Evolutionary conservation across 164 flowering plant species (phyloP), one percentile per base, ranked within the genome.

Genomic region (Malania oleifera): DNA sequence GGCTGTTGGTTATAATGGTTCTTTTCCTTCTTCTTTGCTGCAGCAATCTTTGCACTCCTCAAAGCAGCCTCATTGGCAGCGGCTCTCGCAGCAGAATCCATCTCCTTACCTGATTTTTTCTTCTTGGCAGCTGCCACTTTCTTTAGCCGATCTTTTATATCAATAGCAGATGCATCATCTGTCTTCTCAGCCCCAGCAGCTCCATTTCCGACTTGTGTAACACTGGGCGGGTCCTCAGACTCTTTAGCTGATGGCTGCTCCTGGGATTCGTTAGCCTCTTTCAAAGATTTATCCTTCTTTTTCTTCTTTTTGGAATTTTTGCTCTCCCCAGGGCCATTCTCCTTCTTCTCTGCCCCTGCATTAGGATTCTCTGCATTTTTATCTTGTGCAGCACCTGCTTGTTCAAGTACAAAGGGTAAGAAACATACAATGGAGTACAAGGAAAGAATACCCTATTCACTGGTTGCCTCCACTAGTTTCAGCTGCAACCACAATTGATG

Each of bases 271-370:
- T 77, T 79, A 17, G 47, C 66, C 57, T 82, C 93, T 73, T 82
- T 84, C 9, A 70, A 60, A 19, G 82, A 37, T 54, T 87, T 90
- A 17, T 85, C 89, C 78, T 85, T 91, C 87, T 87, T 91, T 40
- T 89, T 91, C 85, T 91, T 91, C 83, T 91, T 91, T 55, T 82
- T 91, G 0, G 86, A 71, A 64, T 45, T 81, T 73, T 83, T 91
- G 67, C 84, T 72, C 70, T 87, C 95, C 14, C 59, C 78, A 48
- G 85, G 60, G 15, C 67, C 74, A 66, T 58, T 73, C 38, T 76
- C 85, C 70, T 78, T 76, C 77, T 84, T 84, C 41, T 81, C 83
- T 19, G 7, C 52, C 46, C 73, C 84, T 38, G 70, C 87, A 61
- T 75, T 75, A 6, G 35, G 47, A 35, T 66, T 68, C 59, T 72